Percentiles rank a stretch among this genome's conserved stretches.
These are phyloP conservation scores for Cladobotryum protrusum DNA, from an alignment of 2,329 filamentous ascomycete species.

Conservation along the genomic window DNA sequence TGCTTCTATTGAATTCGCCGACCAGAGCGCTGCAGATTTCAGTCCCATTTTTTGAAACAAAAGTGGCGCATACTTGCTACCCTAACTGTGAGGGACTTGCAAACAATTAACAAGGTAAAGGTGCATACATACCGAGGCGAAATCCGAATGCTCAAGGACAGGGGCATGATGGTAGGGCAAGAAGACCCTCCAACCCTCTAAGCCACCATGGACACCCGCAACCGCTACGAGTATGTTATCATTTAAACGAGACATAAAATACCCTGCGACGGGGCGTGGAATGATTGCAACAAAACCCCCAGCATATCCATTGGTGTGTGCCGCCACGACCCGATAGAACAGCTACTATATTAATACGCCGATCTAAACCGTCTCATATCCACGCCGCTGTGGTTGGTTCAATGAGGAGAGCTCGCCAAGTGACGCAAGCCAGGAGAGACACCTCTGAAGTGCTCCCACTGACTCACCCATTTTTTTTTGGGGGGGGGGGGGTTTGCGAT, in stretches of 20 bases:
- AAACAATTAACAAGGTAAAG: neutral
- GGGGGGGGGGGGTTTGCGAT: neutral
- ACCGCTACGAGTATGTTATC: neutral
- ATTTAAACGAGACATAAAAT: neutral
- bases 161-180: neutral
- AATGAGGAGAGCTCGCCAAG: conserved; percentile 15
- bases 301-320: neutral
- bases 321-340: neutral
- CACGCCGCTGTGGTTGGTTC: conserved; percentile 18
- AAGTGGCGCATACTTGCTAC: neutral
- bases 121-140: neutral
- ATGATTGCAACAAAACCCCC: neutral
- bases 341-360: conserved; percentile 12
- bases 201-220: neutral
- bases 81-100: neutral
- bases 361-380: conserved; percentile 21
- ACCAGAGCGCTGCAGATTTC: too few relatives aligned
- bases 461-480: neutral
- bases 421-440: neutral
- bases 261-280: too few relatives aligned
- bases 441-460: neutral
- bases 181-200: neutral
- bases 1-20: too few relatives aligned
- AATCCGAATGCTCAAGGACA: neutral
- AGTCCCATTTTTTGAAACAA: too few relatives aligned